phyloP scores from a whole-genome alignment of 345 rosid species.

The Cardamine chenopodiifolia region DNA sequence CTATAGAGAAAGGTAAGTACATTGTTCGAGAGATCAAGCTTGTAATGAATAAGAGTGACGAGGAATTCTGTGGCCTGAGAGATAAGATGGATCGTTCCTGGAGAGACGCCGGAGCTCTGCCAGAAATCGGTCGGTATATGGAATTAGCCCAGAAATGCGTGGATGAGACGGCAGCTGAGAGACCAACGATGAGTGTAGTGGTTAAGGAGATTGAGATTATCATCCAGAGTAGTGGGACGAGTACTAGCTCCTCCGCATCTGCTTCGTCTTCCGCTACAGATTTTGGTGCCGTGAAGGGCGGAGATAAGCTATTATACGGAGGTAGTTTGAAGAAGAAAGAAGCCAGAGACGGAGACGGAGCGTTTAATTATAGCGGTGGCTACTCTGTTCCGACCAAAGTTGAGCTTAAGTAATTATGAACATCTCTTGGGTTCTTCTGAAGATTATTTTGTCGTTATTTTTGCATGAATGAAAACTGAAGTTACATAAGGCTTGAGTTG shows the following conservation, averaged over 20 bases:
- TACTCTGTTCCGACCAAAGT: slow-evolving; percentile 58
- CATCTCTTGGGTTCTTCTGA: neutral
- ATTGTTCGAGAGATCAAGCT: slow-evolving; percentile 75
- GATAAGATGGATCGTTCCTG: slow-evolving; percentile 70
- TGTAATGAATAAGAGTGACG: slow-evolving; percentile 57
- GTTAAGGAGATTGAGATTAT: slow-evolving; percentile 79
- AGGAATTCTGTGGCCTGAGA: slow-evolving; percentile 62
- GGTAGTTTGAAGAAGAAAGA: slow-evolving; percentile 48
- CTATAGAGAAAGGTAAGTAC: slow-evolving; percentile 88
- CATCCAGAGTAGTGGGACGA: slow-evolving; percentile 67
- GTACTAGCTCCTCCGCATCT: slow-evolving; percentile 71
- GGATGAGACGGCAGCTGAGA: slow-evolving; percentile 78
- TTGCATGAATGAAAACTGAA: neutral
- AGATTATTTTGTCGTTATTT: neutral
- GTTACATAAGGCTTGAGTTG: neutral
- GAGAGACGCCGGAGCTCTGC: slow-evolving; percentile 48
- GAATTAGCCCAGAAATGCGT: slow-evolving; percentile 84
- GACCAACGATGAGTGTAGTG: slow-evolving; percentile 87
- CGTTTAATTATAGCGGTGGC: slow-evolving; percentile 79
- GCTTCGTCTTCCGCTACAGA: slow-evolving; percentile 85
- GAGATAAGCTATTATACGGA: slow-evolving; percentile 54
- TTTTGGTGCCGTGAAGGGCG: slow-evolving; percentile 55
- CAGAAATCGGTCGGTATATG: slow-evolving; percentile 64
- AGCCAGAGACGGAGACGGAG: slow-evolving; percentile 40
- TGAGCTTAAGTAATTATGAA: slow-evolving; percentile 60